phyloP scores from a whole-genome alignment of 805 yeast genomes.

The Saturnispora hagleri region DNA sequence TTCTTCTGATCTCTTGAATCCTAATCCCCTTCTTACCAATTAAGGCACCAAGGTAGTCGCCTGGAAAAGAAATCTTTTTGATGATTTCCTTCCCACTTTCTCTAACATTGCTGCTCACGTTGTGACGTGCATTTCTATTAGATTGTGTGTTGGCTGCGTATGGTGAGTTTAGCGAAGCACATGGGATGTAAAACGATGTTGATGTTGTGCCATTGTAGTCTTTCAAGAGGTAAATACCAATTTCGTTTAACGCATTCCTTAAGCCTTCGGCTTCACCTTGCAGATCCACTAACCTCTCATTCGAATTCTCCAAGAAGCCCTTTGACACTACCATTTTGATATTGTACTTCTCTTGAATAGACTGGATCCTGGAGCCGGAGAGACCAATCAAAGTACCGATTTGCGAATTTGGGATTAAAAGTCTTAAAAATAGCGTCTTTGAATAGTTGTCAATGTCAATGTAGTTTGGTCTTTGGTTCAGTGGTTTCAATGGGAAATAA shows the following conservation, averaged over 20 bases:
- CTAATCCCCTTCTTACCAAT: constrained; percentile 82
- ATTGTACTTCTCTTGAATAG: constrained; percentile 55
- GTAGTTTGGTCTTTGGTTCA: constrained; percentile 42
- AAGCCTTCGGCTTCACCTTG: constrained; percentile 69
- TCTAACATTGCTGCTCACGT: not conserved
- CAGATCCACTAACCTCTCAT: constrained; percentile 79
- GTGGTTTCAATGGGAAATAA: constrained; percentile 51
- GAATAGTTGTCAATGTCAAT: constrained; percentile 40
- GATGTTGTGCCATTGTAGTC: constrained; percentile 59
- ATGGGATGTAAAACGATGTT: constrained; percentile 55
- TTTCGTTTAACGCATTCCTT: constrained; percentile 44
- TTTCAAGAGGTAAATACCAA: constrained; percentile 65
- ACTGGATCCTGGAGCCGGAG: constrained; percentile 71
- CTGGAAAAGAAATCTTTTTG: constrained; percentile 52
- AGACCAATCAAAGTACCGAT: constrained; percentile 86
- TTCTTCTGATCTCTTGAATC: constrained; percentile 76
- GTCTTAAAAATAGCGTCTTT: constrained; percentile 50
- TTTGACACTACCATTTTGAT: constrained; percentile 85
- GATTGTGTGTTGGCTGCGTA: not conserved
- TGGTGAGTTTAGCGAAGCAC: constrained; percentile 15
- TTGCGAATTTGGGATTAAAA: constrained; percentile 74
- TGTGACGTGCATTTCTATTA: not conserved
- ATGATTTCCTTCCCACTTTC: constrained; percentile 25
- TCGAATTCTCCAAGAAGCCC: constrained; percentile 69
- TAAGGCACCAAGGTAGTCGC: constrained; percentile 79